Percentiles rank a stretch among this genome's conserved stretches.
These are phyloP conservation scores for Breviolum minutum DNA, from an alignment of 73 alveolate species.

Conservation along the genomic window DNA sequence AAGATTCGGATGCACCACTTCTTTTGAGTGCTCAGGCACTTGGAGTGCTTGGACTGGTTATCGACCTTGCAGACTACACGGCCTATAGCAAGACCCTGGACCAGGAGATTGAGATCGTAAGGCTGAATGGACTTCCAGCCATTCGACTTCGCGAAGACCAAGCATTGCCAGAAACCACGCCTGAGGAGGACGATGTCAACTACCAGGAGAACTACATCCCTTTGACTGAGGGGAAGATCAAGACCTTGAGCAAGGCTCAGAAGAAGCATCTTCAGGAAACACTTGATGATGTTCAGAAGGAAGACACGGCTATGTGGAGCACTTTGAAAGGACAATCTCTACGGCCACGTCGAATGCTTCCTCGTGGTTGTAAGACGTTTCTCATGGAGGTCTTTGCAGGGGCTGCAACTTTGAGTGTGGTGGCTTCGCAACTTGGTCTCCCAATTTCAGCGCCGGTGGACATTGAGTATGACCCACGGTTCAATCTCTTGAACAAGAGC, in stretches of 20 bases:
- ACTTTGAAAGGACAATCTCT: not conserved
- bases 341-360: not conserved
- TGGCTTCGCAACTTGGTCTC: not conserved
- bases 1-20: not conserved
- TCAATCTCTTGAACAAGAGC: not conserved
- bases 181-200: not conserved
- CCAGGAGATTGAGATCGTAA: not conserved
- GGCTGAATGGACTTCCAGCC: not conserved
- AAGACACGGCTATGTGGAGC: not conserved
- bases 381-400: conserved; percentile 7
- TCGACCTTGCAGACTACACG: not conserved
- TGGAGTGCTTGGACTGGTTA: not conserved
- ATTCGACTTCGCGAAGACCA: not conserved
- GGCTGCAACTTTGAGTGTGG: not conserved
- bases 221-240: not conserved
- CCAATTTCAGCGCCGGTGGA: not conserved
- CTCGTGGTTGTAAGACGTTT: not conserved
- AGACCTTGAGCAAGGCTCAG: not conserved
- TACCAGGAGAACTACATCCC: not conserved
- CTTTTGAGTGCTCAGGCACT: not conserved
- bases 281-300: not conserved
- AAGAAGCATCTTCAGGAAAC: not conserved
- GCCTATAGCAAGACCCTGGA: conserved; percentile 7
- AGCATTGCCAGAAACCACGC: not conserved
- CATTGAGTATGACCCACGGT: not conserved